These are phyloP conservation scores for Papilionanthe hybrid DNA, from an alignment of 116 monocot species.

Conservation along the genomic window DNA sequence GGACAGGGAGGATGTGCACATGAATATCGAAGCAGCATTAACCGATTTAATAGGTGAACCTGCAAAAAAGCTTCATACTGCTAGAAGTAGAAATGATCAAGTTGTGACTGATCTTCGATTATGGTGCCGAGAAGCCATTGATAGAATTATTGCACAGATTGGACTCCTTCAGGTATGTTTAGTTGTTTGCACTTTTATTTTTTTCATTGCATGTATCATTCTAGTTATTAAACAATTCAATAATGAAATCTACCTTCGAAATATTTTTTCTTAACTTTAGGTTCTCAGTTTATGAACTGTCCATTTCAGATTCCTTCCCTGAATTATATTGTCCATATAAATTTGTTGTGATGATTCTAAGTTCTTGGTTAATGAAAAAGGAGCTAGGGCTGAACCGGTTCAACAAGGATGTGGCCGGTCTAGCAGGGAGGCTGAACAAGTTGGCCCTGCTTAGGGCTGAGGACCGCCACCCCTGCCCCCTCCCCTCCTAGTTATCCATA, in stretches of 20 bases:
- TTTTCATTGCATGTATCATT: not conserved
- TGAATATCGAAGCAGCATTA: slow-evolving; percentile 95
- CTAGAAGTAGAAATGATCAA: slow-evolving; percentile 94
- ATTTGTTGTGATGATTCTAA: not conserved
- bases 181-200: not conserved
- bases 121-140: slow-evolving; percentile 93
- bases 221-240: not conserved
- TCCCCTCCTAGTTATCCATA: no score
- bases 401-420: no score
- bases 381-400: no score
- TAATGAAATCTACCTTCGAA: not conserved
- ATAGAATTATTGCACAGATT: slow-evolving; percentile 48
- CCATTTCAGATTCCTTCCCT: not conserved
- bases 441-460: no score
- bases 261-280: not conserved
- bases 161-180: slow-evolving; percentile 69
- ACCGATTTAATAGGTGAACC: slow-evolving; percentile 91
- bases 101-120: slow-evolving; percentile 83
- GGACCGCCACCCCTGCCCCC: no score
- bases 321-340: not conserved
- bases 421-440: no score
- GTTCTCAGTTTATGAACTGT: not conserved
- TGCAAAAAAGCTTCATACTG: slow-evolving; percentile 95
- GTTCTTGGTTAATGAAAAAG: not conserved
- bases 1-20: slow-evolving; percentile 95